Evolutionary conservation across 2,329 filamentous ascomycete genomes (phyloP).

Genomic region (Venturia carpophila): DNA sequence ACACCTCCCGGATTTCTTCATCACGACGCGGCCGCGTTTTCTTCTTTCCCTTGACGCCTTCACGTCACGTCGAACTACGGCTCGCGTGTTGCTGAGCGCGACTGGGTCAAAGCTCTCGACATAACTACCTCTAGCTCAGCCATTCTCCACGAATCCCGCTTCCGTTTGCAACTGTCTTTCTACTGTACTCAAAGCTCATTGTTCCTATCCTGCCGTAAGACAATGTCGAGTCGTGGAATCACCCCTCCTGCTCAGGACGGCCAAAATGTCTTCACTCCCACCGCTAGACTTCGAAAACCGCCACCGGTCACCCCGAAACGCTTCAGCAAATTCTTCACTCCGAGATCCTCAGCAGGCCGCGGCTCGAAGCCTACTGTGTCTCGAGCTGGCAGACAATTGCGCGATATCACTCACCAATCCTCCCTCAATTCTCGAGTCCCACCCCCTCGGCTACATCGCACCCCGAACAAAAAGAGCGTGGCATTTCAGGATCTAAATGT

Average conservation of each 20-base stretch:
- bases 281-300: conserved; percentile 36
- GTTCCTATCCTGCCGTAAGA: background rate
- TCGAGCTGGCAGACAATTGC: conserved; percentile 39
- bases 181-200: background rate
- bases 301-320: conserved; percentile 45
- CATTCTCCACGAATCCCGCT: background rate
- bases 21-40: background rate
- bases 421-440: conserved; percentile 33
- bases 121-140: background rate
- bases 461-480: conserved; percentile 29
- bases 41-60: background rate
- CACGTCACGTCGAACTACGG: background rate
- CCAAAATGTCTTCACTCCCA: conserved; percentile 5
- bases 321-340: conserved; percentile 46
- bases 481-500: conserved; percentile 31
- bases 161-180: background rate
- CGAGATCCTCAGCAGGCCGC: conserved; percentile 26
- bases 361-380: conserved; percentile 23
- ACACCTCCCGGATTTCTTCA: background rate
- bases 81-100: background rate
- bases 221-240: conserved; percentile 5
- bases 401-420: conserved; percentile 40
- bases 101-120: conserved; percentile 3
- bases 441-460: background rate
- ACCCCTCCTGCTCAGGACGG: background rate